phyloP scores from a whole-genome alignment of 176 grass and related monocot genomes.

The Aegilops sharonensis region DNA sequence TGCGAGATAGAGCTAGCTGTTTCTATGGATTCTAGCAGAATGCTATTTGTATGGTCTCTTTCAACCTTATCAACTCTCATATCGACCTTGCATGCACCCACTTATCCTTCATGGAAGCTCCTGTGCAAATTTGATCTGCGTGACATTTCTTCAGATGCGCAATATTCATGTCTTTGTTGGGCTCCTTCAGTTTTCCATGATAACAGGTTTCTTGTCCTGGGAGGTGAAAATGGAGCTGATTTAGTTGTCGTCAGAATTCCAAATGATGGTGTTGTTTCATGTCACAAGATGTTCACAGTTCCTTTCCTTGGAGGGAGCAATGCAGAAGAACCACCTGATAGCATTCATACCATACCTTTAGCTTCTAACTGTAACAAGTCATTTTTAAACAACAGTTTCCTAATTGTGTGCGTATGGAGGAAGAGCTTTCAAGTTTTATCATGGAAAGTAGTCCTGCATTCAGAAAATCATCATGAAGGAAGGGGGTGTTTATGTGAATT shows the following conservation, averaged over 20 bases:
- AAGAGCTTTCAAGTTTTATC: conserved; percentile 59
- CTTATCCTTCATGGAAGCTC: conserved; percentile 71
- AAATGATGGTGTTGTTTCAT: conserved; percentile 43
- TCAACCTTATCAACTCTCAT: conserved; percentile 66
- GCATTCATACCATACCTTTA: conserved; percentile 77
- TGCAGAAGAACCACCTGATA: conserved; percentile 56
- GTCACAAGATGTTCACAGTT: conserved; percentile 68
- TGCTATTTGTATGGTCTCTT: conserved; percentile 85
- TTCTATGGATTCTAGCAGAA: conserved; percentile 78
- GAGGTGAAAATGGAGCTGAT: conserved; percentile 68
- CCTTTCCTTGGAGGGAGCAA: conserved; percentile 43
- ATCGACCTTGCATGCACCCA: conserved; percentile 43
- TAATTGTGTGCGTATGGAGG: conserved; percentile 77
- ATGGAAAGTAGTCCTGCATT: conserved; percentile 68
- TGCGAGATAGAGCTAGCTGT: conserved; percentile 72
- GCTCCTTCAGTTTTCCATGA: conserved; percentile 61
- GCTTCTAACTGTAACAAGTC: conserved; percentile 36
- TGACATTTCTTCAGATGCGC: conserved; percentile 43
- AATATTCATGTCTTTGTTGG: conserved; percentile 85
- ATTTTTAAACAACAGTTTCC: conserved; percentile 60
- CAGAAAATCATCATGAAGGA: conserved; percentile 37
- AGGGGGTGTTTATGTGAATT: conserved; percentile 36
- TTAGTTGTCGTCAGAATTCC: conserved; percentile 64
- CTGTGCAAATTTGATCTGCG: conserved; percentile 56
- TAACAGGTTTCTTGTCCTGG: conserved; percentile 74